Evolutionary conservation across 441 rosid genomes (phyloP), one percentile per base, ranked within the genome.

Genomic region (Biscutella laevigata): DNA sequence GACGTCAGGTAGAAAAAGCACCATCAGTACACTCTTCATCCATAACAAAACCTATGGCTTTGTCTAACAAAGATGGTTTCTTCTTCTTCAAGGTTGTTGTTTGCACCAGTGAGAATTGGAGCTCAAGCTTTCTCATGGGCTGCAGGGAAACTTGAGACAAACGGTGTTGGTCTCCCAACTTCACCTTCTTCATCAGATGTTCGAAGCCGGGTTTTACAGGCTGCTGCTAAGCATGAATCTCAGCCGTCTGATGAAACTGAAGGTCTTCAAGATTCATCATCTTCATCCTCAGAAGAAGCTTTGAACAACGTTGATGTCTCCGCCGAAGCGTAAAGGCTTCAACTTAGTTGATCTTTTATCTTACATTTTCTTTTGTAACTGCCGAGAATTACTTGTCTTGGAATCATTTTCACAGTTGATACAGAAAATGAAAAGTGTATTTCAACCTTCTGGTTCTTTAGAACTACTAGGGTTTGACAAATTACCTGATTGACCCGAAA

Each of bases 201-300:
- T 43, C 92, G 81, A 68, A 86, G 69, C 69, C 77, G 99, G 28
- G 99, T 88, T 49, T 68, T 86, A 66, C 74, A 86, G 64, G 99
- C 96, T 55, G 96, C 96, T 16, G 95, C 95, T 4, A 88, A 83
- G 71, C 96, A 71, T 49, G 94, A 86, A 73, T 88, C 98, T 64
- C 81, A 92, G 51, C 94, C 96, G 1, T 82, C 94, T 8, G 92
- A 73, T 54, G 61, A 73, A n/a, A n/a, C 79, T 4, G 83, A 84
- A 46, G 30, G 9, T 60, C 33, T 46, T 32, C 70, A 66, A 58
- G 64, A 51, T 37, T 49, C 39, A 48, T 28, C 53, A 30, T 40
- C 53, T n/a, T 45, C 54, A 27, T 53, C 60, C 3, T 19, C 40
- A 49, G 53, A 57, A 50, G 48, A 57, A 57, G 42, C 64, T 42